Percentiles rank a stretch among this genome's conserved stretches.
These are phyloP conservation scores for Epipyxis sp. DNA, from an alignment of 108 stramenopile genomes.

Conservation along the genomic window DNA sequence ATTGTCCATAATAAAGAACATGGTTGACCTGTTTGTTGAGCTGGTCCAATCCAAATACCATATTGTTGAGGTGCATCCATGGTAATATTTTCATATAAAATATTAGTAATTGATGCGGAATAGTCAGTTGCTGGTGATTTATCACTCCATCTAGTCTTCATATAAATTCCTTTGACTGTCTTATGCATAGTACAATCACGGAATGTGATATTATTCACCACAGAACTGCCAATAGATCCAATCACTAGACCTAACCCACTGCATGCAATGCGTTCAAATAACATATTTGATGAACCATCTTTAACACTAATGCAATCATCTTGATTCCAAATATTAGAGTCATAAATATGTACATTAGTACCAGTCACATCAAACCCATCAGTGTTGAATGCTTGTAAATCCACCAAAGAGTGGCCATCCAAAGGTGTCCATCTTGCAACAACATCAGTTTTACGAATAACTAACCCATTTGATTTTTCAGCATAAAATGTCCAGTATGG, in stretches of 20 bases:
- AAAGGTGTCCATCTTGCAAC: conserved; percentile 43
- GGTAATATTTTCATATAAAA: conserved; percentile 49
- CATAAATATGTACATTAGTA: conserved; percentile 49
- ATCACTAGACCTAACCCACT: conserved; percentile 59
- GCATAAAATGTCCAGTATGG: conserved; percentile 50
- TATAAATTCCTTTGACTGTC: conserved; percentile 61
- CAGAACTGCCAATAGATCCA: conserved; percentile 50
- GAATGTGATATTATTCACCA: conserved; percentile 62
- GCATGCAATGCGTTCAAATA: conserved; percentile 56
- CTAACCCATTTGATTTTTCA: conserved; percentile 38
- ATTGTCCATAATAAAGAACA: conserved; percentile 31
- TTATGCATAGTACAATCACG: conserved; percentile 49
- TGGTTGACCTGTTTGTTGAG: conserved; percentile 50
- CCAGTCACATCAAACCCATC: conserved; percentile 61
- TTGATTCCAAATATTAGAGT: conserved; percentile 55
- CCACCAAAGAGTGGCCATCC: conserved; percentile 45
- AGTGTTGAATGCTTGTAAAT: conserved; percentile 60
- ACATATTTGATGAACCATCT: conserved; percentile 53
- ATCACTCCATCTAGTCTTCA: conserved; percentile 49
- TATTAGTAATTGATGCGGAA: background rate
- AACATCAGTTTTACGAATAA: conserved; percentile 43
- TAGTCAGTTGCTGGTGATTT: background rate
- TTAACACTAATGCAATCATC: conserved; percentile 61
- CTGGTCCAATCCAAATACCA: conserved; percentile 65
- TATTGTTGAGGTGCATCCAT: conserved; percentile 56